These are phyloP conservation scores for Penstemon newberryi DNA, from an alignment of 257 asterid species.

Conservation along the genomic window DNA sequence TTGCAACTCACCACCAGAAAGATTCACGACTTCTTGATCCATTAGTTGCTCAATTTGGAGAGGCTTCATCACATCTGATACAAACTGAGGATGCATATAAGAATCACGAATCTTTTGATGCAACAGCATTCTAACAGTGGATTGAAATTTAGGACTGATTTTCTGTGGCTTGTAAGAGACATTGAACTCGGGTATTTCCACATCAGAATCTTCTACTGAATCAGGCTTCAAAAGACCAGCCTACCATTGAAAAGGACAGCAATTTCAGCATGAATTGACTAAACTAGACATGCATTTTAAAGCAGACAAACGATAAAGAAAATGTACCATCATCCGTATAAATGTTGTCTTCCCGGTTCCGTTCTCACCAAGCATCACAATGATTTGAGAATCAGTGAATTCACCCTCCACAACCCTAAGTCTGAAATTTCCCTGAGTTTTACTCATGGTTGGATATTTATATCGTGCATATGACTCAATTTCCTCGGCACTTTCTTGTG, in stretches of 20 bases:
- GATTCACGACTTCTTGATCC: slow-evolving; percentile 95
- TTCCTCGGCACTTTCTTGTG: slow-evolving; percentile 91
- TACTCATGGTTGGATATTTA: slow-evolving; percentile 81
- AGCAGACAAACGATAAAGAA: slow-evolving; percentile 3
- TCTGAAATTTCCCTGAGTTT: slow-evolving; percentile 92
- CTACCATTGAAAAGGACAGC: slow-evolving; percentile 37
- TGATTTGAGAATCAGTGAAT: slow-evolving; percentile 96
- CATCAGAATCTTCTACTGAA: slow-evolving; percentile 63
- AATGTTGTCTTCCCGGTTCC: slow-evolving; percentile 99
- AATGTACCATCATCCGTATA: slow-evolving; percentile 85
- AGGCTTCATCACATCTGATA: slow-evolving; percentile 96
- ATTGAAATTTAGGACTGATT: slow-evolving; percentile 78
- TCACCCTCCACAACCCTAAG: slow-evolving; percentile 95
- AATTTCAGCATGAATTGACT: slow-evolving; percentile 11
- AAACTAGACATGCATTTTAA: not conserved
- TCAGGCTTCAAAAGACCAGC: slow-evolving; percentile 97
- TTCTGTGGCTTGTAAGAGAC: slow-evolving; percentile 99
- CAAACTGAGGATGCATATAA: slow-evolving; percentile 88
- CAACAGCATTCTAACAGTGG: slow-evolving; percentile 70
- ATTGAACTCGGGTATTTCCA: slow-evolving; percentile 89
- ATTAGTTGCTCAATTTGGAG: slow-evolving; percentile 93
- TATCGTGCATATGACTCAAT: slow-evolving; percentile 84
- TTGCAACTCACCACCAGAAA: slow-evolving; percentile 99
- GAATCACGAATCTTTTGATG: slow-evolving; percentile 85
- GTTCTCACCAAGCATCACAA: slow-evolving; percentile 99